Base-by-base conservation (phyloP, 2,329 filamentous ascomycete genomes). In the Fusarium floridanum region DNA sequence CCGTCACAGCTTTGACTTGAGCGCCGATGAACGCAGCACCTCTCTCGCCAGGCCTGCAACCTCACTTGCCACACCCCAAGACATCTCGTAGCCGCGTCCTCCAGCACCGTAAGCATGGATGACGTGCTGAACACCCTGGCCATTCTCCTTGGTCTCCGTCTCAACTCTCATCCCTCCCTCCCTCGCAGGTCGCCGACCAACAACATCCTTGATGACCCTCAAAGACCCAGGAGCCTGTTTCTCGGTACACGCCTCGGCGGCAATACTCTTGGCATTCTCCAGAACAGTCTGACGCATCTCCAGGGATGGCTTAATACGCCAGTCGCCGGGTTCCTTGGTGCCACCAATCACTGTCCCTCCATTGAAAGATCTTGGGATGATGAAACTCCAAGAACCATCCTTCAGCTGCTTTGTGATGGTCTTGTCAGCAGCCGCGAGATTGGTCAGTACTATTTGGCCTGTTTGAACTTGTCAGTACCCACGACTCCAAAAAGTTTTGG, bases 331-430 rank as follows among this genome's bases (percentile, higher is more conserved):
- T 77, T 92, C 88, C 79, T 92, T 92, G 11, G 91, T 93, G 0
- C 91, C 91, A 6, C 91, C 91, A 22, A 93, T 88, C 43, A 93
- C 84, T 0, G 91, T 93, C 4, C 91, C 91, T 4, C 91, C 91
- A 37, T 88, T 84, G 29, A 91, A 88, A 10, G 87, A 88, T 3
- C 91, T 86, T 1, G 91, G 90, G 7, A 93, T 89, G 55, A 87
- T 86, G 72, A 93, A 92, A 1, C 87, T 86, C 89, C 90, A 92
- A 10, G 84, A 86, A 0, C 91, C 91, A 77, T 93, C 90, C 1
- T 85, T 84, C 76, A 90, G 88, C 74, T 93, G 90, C 29, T 88
- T 85, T 4, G 91, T 93, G 22, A 93, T 84, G 0, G 82, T 83
- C 37, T 79, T 81, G 0, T 80, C 79, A 1, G 80, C 81, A 4